Evolutionary conservation across 1,284 basidiomycete species (phyloP), one percentile per base, ranked within the genome.

Genomic region (Prillingera fragicola): DNA sequence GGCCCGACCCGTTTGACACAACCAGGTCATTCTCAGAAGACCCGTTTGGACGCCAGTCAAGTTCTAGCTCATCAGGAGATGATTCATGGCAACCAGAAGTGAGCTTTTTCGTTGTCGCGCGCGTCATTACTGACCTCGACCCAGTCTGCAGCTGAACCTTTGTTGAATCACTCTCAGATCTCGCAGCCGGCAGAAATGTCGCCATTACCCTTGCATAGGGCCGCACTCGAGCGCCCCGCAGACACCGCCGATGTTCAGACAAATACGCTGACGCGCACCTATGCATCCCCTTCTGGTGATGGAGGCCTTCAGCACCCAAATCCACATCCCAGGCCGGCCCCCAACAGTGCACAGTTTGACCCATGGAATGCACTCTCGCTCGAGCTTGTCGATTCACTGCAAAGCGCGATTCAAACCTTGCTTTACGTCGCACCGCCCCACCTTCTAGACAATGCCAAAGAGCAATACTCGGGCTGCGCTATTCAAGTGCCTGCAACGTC

Each of bases 381-480:
- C 27, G 89, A 94, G 69, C 76, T 92, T 8, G 87, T 88, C 8
- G 88, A 92, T 69, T 83, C 83, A 5, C 80, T 89, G 13, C 87
- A 91, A 70, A 81, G 83, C 71, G 80, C 87, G 43, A 84, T 92
- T 26, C 88, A 92, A 63, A 91, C 85, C 0, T 77, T 94, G 53
- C 77, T 92, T 3, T 87, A 90, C 61, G 76, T 92, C 45, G 85
- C 86, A 0, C 88, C 89, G 1, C 80, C 84, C 0, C 88, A 92
- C 64, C 73, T 92, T n/a, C 77, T 92, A 25, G 35, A 92, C 61
- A 81, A 85, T n/a, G 83, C 83, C 5, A 90, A 86, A 65, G 89
- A 92, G 63, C 87, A 90, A 63, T 86, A 89, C 61, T 83, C 88
- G 3, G 84, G 85, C 22, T 91, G 86, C 65, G 79, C 87, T 0